Base-by-base conservation (phyloP, 768 basidiomycete species). In the Russula brevipes region DNA sequence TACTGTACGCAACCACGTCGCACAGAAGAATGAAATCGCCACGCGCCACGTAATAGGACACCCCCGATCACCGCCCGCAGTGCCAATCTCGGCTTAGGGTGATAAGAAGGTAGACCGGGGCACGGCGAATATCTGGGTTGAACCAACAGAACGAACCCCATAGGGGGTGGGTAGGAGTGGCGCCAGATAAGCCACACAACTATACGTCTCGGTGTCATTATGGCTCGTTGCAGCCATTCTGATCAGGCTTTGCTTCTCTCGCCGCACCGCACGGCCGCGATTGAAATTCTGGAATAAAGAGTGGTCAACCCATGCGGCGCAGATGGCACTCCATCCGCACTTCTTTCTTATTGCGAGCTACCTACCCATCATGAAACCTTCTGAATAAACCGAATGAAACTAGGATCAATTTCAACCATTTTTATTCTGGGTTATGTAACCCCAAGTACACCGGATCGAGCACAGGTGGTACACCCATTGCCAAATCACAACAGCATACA, bases 381-480 rank as follows among this genome's bases (percentile, higher is more conserved):
- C 39, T 17, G 39, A 31, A 55, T 44, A 14, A 56, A 24, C 24
- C 45, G 41, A 14, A 51, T 41, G 41, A 39, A 9, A 8, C 9
- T n/a, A 51, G 31, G 5, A 47, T 7, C 19, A 24, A 24, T 1
- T 46, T 24, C 30, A 60, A 44, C 1, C 9, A 38, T 10, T 56
- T 19, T 35, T 17, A 51, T 57, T 61, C 14, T 30, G n/a, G 12
- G 8, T 61, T 24, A 35, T 56, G 19, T 57, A 57, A 57, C 56
- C 19, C 61, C 61, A 58, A 63, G 51, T 47, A 58, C 56, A 63
- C 57, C 17, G 57, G 57, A 47, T 58, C 44, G n/a, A 63, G 49
- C 56, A 51, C 55, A 57, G 61, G 57, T 38, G 30, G 14, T 59
- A 46, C 57, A 59, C 62, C 62, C 19, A 49, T 54, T 36, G 50